phyloP scores from a whole-genome alignment of 441 rosid genomes.

The Aleurites moluccanus region DNA sequence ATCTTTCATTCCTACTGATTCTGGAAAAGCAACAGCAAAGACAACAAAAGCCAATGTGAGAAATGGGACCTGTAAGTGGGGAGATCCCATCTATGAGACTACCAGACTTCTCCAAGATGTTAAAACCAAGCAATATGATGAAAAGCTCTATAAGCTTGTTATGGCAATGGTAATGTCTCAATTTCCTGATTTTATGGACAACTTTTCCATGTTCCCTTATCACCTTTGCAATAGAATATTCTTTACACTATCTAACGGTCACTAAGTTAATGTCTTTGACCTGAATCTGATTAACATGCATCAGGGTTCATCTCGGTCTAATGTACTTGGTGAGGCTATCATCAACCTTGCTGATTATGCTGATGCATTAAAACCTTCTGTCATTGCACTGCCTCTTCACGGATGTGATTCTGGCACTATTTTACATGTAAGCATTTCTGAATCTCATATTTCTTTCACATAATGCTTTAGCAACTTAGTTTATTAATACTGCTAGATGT shows the following conservation, averaged over 20 bases:
- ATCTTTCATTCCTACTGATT: slow-evolving; percentile 89
- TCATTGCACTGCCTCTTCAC: slow-evolving; percentile 67
- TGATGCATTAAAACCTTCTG: slow-evolving; percentile 85
- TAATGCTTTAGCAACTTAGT: slow-evolving; percentile 16
- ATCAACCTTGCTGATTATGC: slow-evolving; percentile 95
- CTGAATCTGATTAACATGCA: slow-evolving; percentile 27
- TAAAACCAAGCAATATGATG: slow-evolving; percentile 79
- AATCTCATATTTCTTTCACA: slow-evolving; percentile 18
- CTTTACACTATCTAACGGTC: slow-evolving; percentile 10
- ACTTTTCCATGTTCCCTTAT: slow-evolving; percentile 11
- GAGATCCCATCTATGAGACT: slow-evolving; percentile 96
- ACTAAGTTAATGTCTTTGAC: slow-evolving; percentile 26
- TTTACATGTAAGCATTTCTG: slow-evolving; percentile 80
- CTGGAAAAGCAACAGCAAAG: slow-evolving; percentile 89
- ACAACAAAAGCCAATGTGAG: slow-evolving; percentile 97
- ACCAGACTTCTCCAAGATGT: slow-evolving; percentile 93
- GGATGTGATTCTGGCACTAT: slow-evolving; percentile 85
- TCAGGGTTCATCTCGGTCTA: slow-evolving; percentile 95
- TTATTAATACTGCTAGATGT: slow-evolving; percentile 9
- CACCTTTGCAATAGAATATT: slow-evolving; percentile 6
- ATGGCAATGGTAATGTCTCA: slow-evolving; percentile 72
- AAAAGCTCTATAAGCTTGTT: slow-evolving; percentile 82
- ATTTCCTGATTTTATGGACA: slow-evolving; percentile 16
- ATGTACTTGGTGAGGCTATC: slow-evolving; percentile 88
- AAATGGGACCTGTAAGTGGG: slow-evolving; percentile 99